Conservation (phyloP, 2,329 filamentous ascomycete genomes). For the Penicillium oxalicum region DNA sequence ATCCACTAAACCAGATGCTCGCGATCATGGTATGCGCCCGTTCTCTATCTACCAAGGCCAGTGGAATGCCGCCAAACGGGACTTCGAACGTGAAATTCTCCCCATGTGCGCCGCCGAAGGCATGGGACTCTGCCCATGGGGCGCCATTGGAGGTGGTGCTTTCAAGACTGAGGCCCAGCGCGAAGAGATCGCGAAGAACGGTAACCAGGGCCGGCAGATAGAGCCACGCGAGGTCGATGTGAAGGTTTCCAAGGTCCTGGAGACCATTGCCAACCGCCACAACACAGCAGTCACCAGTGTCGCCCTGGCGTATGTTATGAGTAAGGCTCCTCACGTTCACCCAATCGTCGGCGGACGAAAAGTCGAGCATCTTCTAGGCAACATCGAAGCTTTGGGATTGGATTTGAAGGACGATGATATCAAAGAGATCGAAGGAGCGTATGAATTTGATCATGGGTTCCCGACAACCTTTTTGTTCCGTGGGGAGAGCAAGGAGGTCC, state of each 20-base stretch:
- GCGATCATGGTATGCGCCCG: constrained; percentile 61
- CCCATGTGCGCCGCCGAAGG: constrained; percentile 59
- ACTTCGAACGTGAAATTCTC: constrained; percentile 64
- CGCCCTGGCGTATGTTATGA: constrained; percentile 49
- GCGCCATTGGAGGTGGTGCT: constrained; percentile 45
- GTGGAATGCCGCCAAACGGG: constrained; percentile 56
- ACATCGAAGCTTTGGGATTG: constrained; percentile 52
- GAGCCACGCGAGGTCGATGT: constrained; percentile 13
- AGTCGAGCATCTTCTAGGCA: constrained; percentile 48
- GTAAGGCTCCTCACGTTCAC: constrained; percentile 50
- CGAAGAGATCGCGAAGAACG: constrained; percentile 27
- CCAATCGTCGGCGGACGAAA: constrained; percentile 51
- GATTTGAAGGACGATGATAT: constrained; percentile 50
- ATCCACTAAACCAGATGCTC: constrained; percentile 46
- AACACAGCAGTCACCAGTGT: constrained; percentile 15
- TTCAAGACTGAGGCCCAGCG: constrained; percentile 40
- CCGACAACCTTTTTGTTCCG: constrained; percentile 8
- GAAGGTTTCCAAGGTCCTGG: constrained; percentile 18
- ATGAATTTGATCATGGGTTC: constrained; percentile 47
- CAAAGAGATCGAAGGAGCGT: constrained; percentile 48
- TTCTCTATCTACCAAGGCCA: constrained; percentile 65
- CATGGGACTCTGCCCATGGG: constrained; percentile 56
- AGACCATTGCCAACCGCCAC: constrained; percentile 13
- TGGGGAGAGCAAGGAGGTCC: constrained; percentile 6
- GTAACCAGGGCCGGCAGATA: constrained; percentile 21